Conservation (phyloP, 1,284 basidiomycete genomes). For the Ceratobasidium sp. region DNA sequence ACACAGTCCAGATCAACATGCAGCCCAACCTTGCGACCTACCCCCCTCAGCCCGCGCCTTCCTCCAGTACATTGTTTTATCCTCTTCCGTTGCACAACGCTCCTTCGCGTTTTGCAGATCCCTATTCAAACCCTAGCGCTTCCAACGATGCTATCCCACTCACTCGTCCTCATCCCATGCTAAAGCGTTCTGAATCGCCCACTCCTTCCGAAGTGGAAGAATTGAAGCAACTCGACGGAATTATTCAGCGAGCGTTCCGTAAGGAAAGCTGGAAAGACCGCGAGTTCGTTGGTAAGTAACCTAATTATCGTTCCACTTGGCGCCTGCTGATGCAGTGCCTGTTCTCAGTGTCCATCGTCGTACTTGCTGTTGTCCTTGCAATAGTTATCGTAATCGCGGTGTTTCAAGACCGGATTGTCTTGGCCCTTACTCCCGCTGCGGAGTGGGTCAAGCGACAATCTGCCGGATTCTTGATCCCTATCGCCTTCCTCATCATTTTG, state of each 20-base stretch:
- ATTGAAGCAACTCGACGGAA: conserved; percentile 19
- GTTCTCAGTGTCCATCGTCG: conserved; percentile 8
- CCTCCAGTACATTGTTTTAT: too few relatives aligned
- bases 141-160: neutral
- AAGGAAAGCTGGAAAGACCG: conserved; percentile 37
- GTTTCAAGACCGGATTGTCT: conserved; percentile 27
- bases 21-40: too few relatives aligned
- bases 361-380: conserved; percentile 15
- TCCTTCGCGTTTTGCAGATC: too few relatives aligned
- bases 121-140: too few relatives aligned
- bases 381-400: conserved; percentile 5
- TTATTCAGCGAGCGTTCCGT: conserved; percentile 1
- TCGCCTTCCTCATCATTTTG: conserved; percentile 26
- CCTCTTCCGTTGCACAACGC: too few relatives aligned
- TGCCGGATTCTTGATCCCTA: conserved; percentile 37
- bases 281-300: conserved; percentile 12
- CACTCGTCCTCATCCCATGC: neutral
- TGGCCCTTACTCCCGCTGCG: conserved; percentile 22
- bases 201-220: conserved; percentile 40
- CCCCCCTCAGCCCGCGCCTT: too few relatives aligned
- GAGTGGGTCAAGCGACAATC: conserved; percentile 31
- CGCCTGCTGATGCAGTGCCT: neutral
- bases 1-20: too few relatives aligned
- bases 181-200: conserved; percentile 13
- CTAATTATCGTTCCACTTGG: too few relatives aligned